Evolutionary conservation across 768 basidiomycete species (phyloP).

Genomic region (Hericium rajendrae): DNA sequence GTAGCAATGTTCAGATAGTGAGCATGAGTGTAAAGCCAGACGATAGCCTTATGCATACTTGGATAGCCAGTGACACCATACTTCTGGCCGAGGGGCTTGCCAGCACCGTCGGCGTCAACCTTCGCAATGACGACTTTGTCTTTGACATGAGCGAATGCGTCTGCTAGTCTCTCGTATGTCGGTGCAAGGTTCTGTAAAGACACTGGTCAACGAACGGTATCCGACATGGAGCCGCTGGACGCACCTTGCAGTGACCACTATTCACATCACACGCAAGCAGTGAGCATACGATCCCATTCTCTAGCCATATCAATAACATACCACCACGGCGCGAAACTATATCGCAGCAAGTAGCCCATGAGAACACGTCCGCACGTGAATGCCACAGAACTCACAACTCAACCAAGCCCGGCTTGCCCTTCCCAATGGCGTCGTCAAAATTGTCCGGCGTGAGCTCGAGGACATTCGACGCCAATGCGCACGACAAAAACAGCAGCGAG

Average conservation of each 20-base stretch:
- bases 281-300: neutral
- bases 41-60: conserved; percentile 42
- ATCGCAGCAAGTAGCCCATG: neutral
- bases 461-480: conserved; percentile 70
- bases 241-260: conserved; percentile 83
- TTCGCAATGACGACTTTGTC: conserved; percentile 86
- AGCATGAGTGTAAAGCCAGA: conserved; percentile 4
- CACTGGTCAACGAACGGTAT: neutral
- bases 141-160: conserved; percentile 70
- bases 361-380: neutral
- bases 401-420: conserved; percentile 76
- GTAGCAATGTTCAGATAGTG: conserved; percentile 3
- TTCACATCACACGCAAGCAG: neutral
- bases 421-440: conserved; percentile 68
- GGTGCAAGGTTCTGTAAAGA: conserved; percentile 71
- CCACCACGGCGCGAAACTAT: conserved; percentile 87
- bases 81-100: conserved; percentile 64
- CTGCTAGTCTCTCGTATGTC: conserved; percentile 78
- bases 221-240: neutral
- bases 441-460: conserved; percentile 66
- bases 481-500: conserved; percentile 43
- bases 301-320: conserved; percentile 25
- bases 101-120: conserved; percentile 85
- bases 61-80: conserved; percentile 81
- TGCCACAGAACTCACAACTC: conserved; percentile 66